Evolutionary conservation across 192 early-diverging fungal genomes (phyloP), one percentile per base, ranked within the genome.

Genomic region (Coemansia sp.): DNA sequence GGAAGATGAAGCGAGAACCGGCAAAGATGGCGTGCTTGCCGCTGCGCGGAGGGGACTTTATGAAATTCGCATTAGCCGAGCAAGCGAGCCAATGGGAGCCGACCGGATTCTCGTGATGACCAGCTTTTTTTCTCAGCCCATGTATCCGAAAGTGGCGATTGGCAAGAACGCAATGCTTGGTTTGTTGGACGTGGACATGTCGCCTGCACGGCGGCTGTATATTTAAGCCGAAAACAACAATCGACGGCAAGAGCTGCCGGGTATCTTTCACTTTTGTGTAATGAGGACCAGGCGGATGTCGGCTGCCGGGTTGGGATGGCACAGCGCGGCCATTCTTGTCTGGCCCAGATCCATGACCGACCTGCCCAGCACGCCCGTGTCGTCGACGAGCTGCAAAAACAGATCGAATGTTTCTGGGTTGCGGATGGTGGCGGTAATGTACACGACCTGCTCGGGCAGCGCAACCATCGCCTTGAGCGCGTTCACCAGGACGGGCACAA

Each of bases 241-340:
- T n/a, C n/a, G n/a, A n/a, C n/a, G n/a, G n/a, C n/a, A n/a, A n/a
- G n/a, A n/a, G n/a, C n/a, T n/a, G n/a, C n/a, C n/a, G n/a, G n/a
- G n/a, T n/a, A n/a, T n/a, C n/a, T 19, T n/a, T 61, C 55, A 76
- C 46, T 75, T 75, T n/a, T 62, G 57, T 4, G 73, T 69, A 15
- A 76, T 48, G 2, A 76, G 55, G 2, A 76, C 53, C 4, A 76
- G 62, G 10, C 73, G 73, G 4, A 76, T 65, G 35, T 69, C 62
- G 15, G 62, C 54, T 11, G 44, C 20, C 20, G 66, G 62, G 34
- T 62, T 69, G 15, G 58, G 66, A 27, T 60, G 59, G 50, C 73
- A 76, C 17, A 70, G 51, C 29, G 67, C 27, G 12, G 57, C 44
- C 67, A 64, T 64, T 23, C 38, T 58, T 2, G 67, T 53, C 6